Base-by-base conservation (phyloP, 257 asterid species). In the Echium plantagineum region DNA sequence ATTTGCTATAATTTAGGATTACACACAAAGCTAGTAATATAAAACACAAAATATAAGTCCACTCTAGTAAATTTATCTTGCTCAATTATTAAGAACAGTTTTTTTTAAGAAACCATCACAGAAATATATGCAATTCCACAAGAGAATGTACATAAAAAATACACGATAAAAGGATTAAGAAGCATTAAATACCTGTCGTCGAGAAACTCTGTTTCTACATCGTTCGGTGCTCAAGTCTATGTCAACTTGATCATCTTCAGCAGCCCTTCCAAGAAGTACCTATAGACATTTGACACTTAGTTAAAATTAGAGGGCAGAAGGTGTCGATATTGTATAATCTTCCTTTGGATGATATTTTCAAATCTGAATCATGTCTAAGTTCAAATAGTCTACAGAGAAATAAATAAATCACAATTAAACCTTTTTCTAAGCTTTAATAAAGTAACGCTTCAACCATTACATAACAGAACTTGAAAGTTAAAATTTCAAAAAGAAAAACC, bases 201-300 rank as follows among this genome's bases (percentile, higher is more conserved):
- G 85, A 57, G 97, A 90, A 65, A 87, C 70, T 78, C 74, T 87
- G 66, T 76, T 56, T 42, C 83, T 84, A 61, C 71, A 52, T 18
- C 70, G 70, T 74, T 78, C 94, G 76, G 77, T 75, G 71, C 94
- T 84, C 77, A 87, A 73, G 76, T 87, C 89, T 24, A 90, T 87
- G 75, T 90, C 97, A 65, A 90, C 96, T 73, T 75, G 49, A 16
- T 60, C 21, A 30, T 81, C 90, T 54, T 72, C 83, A 42, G 89
- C 83, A 64, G 73, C 69, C 71, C 97, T 77, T 64, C 97, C 97
- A 10, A 90, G 73, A 54, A 80, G 58, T 74, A 87, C 96, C 97
- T 90, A 72, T 70, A 55, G 16, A 71, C 52, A 71, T 19, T 58
- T 57, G 57, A 66, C 42, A 61, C 21, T 49, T n/a, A 16, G 38